Percentiles rank a stretch among this genome's conserved stretches.
Conservation (phyloP, 73 alveolate genomes). For the Tetrahymena malaccensis region DNA sequence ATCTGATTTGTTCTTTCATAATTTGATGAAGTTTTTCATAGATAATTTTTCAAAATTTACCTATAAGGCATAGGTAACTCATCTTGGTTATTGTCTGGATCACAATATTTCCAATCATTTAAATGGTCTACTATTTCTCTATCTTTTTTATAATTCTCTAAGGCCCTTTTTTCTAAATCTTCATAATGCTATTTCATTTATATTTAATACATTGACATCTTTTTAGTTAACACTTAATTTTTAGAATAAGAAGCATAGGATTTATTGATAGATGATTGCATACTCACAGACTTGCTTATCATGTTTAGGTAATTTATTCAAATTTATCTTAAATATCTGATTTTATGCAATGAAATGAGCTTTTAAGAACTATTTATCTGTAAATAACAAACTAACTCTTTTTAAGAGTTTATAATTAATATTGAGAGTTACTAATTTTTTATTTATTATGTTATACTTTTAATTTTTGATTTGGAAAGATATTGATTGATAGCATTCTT, state of each 20-base stretch:
- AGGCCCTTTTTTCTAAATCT: not conserved
- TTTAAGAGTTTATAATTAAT: not conserved
- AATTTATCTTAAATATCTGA: not conserved
- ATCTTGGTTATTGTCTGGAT: not conserved
- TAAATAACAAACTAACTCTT: not conserved
- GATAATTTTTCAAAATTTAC: not conserved
- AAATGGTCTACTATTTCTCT: not conserved
- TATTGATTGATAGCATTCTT: not conserved
- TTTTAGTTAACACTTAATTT: not conserved
- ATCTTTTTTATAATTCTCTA: not conserved
- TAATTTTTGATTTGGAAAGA: not conserved
- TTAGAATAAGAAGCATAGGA: not conserved
- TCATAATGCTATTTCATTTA: not conserved
- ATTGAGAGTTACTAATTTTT: not conserved
- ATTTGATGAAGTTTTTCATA: not conserved
- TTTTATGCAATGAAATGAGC: too few relatives aligned
- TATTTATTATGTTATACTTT: not conserved
- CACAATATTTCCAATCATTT: not conserved
- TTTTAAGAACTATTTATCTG: not conserved
- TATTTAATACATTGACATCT: not conserved
- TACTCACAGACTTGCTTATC: not conserved
- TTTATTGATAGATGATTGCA: not conserved
- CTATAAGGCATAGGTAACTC: not conserved
- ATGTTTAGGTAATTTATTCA: not conserved
- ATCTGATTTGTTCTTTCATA: not conserved